A percentile compares a stretch with the other conserved stretches of the same genome.
These are phyloP conservation scores for Cyclostephanos tholiformis DNA, from an alignment of 108 stramenopile genomes.

Conservation along the genomic window DNA sequence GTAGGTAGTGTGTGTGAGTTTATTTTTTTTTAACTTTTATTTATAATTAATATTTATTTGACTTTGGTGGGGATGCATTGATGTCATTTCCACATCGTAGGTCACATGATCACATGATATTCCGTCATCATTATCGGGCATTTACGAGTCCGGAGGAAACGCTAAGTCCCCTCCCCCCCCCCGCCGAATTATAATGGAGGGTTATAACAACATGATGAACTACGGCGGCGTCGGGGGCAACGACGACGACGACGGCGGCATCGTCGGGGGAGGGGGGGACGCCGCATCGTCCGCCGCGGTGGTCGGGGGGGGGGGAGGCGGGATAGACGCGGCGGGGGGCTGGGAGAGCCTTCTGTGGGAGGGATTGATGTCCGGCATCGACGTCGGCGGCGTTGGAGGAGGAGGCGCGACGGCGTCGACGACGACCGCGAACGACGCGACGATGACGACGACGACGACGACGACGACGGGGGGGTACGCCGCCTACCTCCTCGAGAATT, in stretches of 20 bases:
- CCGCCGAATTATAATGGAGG: background rate
- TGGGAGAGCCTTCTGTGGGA: constrained; percentile 1
- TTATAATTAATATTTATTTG: too few relatives aligned
- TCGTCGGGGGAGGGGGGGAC: background rate
- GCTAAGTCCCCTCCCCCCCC: too few relatives aligned
- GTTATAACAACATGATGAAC: background rate
- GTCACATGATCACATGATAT: too few relatives aligned
- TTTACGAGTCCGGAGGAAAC: too few relatives aligned
- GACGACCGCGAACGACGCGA: background rate
- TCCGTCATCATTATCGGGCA: too few relatives aligned
- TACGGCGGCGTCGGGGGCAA: background rate
- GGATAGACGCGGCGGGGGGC: background rate
- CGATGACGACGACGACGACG: too few relatives aligned
- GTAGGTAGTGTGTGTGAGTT: too few relatives aligned
- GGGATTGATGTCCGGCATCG: background rate
- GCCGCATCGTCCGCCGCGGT: background rate
- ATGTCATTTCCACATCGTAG: too few relatives aligned
- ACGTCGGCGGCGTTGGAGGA: background rate
- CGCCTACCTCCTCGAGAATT: background rate
- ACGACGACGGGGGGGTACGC: too few relatives aligned
- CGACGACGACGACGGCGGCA: background rate
- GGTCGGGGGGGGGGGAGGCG: background rate
- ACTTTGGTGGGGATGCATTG: too few relatives aligned
- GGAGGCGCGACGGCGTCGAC: background rate
- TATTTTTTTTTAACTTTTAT: too few relatives aligned